phyloP scores from a whole-genome alignment of 176 grass and related monocot genomes.

The Paspalum notatum region DNA sequence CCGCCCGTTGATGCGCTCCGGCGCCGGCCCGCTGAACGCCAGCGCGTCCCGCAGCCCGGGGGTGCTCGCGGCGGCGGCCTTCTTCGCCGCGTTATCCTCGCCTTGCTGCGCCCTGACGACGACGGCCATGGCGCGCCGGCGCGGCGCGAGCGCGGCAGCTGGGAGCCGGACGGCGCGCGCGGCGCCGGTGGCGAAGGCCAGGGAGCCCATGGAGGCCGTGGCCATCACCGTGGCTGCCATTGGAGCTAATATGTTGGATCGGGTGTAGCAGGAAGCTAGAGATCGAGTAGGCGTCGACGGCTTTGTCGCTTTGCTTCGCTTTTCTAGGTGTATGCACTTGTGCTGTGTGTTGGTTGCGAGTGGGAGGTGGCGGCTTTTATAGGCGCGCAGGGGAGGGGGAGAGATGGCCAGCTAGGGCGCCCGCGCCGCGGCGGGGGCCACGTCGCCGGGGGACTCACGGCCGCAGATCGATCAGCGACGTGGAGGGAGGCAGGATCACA shows the following conservation, averaged over 20 bases:
- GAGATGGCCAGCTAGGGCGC: no score
- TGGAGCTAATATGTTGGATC: no score
- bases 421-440: not conserved
- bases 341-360: not conserved
- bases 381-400: not conserved
- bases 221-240: constrained; percentile 20
- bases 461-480: constrained; percentile 1
- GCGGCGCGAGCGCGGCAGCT: not conserved
- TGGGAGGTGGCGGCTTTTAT: not conserved
- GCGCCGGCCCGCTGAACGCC: constrained; percentile 13
- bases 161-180: not conserved
- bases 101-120: not conserved
- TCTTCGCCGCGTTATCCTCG: not conserved
- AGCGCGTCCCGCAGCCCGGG: not conserved
- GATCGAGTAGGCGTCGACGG: not conserved
- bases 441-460: not conserved
- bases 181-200: not conserved
- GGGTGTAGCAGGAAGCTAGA: not conserved
- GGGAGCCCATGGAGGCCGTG: constrained; percentile 13
- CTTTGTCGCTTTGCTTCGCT: not conserved
- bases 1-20: constrained; percentile 14
- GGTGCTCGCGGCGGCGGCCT: not conserved
- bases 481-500: constrained; percentile 16
- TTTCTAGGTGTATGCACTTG: not conserved
- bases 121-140: not conserved